phyloP scores from a whole-genome alignment of 257 asterid species.

The Forsythia viridissima region DNA sequence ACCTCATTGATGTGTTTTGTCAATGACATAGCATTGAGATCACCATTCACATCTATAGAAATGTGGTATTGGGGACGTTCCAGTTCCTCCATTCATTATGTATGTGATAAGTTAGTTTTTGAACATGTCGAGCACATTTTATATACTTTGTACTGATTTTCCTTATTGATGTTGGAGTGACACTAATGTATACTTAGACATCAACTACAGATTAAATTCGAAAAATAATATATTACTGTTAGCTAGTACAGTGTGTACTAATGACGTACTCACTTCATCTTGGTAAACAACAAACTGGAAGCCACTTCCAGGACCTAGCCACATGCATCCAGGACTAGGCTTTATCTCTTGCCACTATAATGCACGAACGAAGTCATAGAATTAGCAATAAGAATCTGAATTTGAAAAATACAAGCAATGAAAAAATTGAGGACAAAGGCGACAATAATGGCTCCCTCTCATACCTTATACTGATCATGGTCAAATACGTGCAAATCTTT shows the following conservation, averaged over 20 bases:
- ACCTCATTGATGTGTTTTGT: too few relatives aligned
- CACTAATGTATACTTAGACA: neutral
- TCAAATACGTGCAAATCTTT: slow-evolving; percentile 91
- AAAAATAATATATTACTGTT: too few relatives aligned
- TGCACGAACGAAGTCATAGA: slow-evolving; percentile 21
- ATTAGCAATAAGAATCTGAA: slow-evolving; percentile 21
- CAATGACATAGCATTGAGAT: too few relatives aligned
- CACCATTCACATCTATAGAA: too few relatives aligned
- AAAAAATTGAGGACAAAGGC: slow-evolving; percentile 11
- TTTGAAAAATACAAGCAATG: neutral
- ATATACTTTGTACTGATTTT: neutral
- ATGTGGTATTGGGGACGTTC: too few relatives aligned
- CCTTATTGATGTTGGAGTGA: neutral
- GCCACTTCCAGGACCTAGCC: slow-evolving; percentile 99
- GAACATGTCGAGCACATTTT: too few relatives aligned
- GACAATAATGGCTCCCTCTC: slow-evolving; percentile 12
- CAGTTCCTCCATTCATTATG: too few relatives aligned
- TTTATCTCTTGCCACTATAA: slow-evolving; percentile 97
- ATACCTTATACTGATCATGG: slow-evolving; percentile 90
- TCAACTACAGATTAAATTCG: neutral
- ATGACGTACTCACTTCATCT: slow-evolving; percentile 62
- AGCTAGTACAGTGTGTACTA: neutral
- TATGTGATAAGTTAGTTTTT: too few relatives aligned
- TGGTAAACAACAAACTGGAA: slow-evolving; percentile 85
- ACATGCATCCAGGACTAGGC: slow-evolving; percentile 83